These are phyloP conservation scores for Thalassiosira profunda DNA, from an alignment of 108 stramenopile species.

Conservation along the genomic window DNA sequence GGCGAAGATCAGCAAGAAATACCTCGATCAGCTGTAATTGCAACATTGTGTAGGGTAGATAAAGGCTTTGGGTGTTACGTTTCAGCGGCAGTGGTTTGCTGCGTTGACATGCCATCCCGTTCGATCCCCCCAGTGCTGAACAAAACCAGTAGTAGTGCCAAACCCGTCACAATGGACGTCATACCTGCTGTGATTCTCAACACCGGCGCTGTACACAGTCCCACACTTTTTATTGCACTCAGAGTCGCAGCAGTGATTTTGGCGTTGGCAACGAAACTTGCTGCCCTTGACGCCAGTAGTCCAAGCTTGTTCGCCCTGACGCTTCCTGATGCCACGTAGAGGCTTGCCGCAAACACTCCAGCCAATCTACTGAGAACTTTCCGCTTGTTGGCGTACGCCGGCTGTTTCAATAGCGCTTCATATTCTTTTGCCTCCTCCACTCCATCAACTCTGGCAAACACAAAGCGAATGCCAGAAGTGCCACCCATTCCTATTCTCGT, in stretches of 20 bases:
- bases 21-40: slow-evolving; percentile 1
- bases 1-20: not conserved
- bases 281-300: not conserved
- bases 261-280: too few relatives aligned
- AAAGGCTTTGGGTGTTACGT: not conserved
- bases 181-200: slow-evolving; percentile 21
- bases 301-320: not conserved
- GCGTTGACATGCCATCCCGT: slow-evolving; percentile 15
- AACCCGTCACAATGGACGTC: slow-evolving; percentile 13
- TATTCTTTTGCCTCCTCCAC: slow-evolving; percentile 38
- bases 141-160: slow-evolving; percentile 12
- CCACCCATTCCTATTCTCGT: slow-evolving; percentile 77
- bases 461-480: slow-evolving; percentile 74
- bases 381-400: slow-evolving; percentile 20
- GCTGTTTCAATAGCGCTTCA: slow-evolving; percentile 19
- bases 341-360: slow-evolving; percentile 11
- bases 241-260: not conserved
- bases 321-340: slow-evolving; percentile 25
- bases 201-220: too few relatives aligned
- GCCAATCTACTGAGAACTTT: slow-evolving; percentile 26
- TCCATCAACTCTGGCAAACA: slow-evolving; percentile 50
- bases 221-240: not conserved
- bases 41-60: too few relatives aligned
- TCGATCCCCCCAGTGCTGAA: slow-evolving; percentile 43
- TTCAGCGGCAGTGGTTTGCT: not conserved